Evolutionary conservation across 208 protist genomes (phyloP), one percentile per base, ranked within the genome.

Genomic region (Trypanosoma vivax): DNA sequence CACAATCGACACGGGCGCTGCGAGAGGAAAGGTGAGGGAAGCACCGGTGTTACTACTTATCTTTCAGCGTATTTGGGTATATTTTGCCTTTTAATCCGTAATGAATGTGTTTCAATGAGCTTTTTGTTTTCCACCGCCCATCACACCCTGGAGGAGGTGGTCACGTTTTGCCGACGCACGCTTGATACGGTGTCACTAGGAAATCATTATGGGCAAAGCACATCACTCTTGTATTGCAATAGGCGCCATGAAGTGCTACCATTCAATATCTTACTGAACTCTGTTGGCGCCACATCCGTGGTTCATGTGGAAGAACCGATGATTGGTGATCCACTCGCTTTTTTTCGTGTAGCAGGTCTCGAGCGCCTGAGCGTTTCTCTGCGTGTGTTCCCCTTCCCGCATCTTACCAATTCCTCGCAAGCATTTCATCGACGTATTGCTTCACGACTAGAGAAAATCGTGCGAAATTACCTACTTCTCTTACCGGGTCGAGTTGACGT

Each of bases 211-310:
- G 85, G 85, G 23, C 85, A 92, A 51, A 40, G 58, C 19, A 75
- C 78, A 5, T 85, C 81, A 11, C 55, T 89, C 40, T 50, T 77
- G 43, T 92, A 92, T 70, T 88, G 79, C 73, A 88, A 81, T 57
- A 68, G 47, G 23, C 73, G 84, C 6, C 84, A 88, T 47, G 74
- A 74, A 43, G 66, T 84, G n/a, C 40, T 76, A 42, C 80, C 84
- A 31, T 92, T 92, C 40, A 55, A 58, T 23, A 62, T 88, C 24
- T 60, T 73, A 6, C 65, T 88, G 14, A 65, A 65, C 13, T 67
- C 70, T 21, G 60, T 41, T 18, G 31, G 19, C 16, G 38, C 38
- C 13, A 64, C 43, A 7, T 70, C 45, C 9, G 50, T 62, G 28
- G 19, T 39, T 2, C 16, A 16, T 30, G 57, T 87, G 38, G 78